Base-by-base conservation (phyloP, 2,329 filamentous ascomycete genomes). In the Pseudogymnoascus sp. region DNA sequence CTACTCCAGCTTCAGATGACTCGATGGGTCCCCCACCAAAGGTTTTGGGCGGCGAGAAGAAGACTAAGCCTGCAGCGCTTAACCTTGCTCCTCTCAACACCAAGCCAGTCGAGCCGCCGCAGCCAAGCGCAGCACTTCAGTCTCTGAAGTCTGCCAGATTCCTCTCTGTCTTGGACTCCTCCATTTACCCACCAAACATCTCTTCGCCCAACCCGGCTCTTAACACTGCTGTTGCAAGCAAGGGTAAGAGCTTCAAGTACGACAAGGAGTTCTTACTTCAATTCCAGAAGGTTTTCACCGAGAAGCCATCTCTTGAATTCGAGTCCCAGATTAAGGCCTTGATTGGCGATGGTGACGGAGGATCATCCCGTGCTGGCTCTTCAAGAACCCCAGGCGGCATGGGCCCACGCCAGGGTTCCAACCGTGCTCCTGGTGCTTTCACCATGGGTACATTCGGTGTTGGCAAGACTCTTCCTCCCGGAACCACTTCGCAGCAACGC, bases 261-360 rank as follows among this genome's bases (percentile, higher is more conserved):
- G 92, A 97, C 76, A 90, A 92, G 70, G 87, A 88, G 69, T 99
- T 99, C 80, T 79, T 99, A 76, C 81, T 99, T 31, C 94, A 99
- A 73, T 99, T 99, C 81, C 90, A 97, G 77, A 84, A 84, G 69
- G 91, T 96, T 17, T 99, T 97, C 78, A 95, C 91, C 65, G 94
- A 99, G 79, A 95, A 97, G 77, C 94, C 94, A 11, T 96, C 92
- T 0, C 76, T 92, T 44, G 93, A 97, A 71, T 99, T 96, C 84
- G 89, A 95, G 71, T 82, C 87, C 66, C 92, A 94, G 71, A 86
- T 99, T 82, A 93, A 82, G 87, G 89, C 76, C 81, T 88, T 79
- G 74, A 86, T 99, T 67, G 93, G 93, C 62, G 92, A 96, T 66
- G 79, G 80, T 37, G 85, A 88, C 62, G 82, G 83, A 63, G 79